Evolutionary conservation across 148 eudicot species (phyloP).

Genomic region (Mesembryanthemum crystallinum): DNA sequence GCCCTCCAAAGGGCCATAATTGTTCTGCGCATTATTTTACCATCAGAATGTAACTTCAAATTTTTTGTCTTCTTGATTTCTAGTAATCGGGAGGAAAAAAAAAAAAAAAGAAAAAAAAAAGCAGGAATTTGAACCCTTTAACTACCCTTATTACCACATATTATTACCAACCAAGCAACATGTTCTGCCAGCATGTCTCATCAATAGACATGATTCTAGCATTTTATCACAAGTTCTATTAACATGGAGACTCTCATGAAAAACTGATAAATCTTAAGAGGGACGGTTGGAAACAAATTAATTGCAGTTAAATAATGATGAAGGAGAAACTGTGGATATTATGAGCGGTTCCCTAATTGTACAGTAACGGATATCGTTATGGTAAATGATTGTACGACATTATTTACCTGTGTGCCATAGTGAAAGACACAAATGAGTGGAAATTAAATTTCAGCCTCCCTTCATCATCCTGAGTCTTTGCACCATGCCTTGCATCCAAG

Average conservation of each 20-base stretch:
- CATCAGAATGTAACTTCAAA: slow-evolving; percentile 14
- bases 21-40: slow-evolving; percentile 50
- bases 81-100: background rate
- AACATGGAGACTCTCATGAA: background rate
- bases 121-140: background rate
- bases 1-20: slow-evolving; percentile 94
- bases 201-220: background rate
- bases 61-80: background rate
- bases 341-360: background rate
- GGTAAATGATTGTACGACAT: background rate
- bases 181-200: background rate
- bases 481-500: slow-evolving; percentile 89
- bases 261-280: background rate
- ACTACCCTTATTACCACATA: background rate
- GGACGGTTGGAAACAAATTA: background rate
- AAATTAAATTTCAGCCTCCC: slow-evolving; percentile 91
- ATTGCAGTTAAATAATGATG: background rate
- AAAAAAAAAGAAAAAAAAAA: too few species aligned
- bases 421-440: slow-evolving; percentile 89
- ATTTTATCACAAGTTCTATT: background rate
- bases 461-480: slow-evolving; percentile 79
- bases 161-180: slow-evolving; percentile 1
- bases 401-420: slow-evolving; percentile 77
- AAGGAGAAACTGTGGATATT: background rate
- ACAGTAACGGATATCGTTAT: background rate